Conservation (phyloP, 495 filamentous ascomycete genomes). For the Penicillium herquei region DNA sequence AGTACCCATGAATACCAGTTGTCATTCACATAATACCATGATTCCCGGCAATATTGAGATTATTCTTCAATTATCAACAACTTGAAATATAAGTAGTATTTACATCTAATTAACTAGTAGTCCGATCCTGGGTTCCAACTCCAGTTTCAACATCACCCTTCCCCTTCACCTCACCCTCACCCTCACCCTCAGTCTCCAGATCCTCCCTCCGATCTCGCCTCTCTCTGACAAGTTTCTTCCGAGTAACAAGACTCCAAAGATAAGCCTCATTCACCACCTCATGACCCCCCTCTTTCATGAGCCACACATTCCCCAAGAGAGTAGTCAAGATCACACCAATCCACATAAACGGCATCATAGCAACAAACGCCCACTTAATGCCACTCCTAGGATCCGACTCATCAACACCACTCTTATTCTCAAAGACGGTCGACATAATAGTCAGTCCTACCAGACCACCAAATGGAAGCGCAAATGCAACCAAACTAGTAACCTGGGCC, state of each 20-base stretch:
- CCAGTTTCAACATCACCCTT: not conserved
- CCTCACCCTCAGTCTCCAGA: not conserved
- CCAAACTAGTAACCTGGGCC: conserved; percentile 49
- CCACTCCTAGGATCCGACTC: conserved; percentile 32
- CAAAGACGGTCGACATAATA: conserved; percentile 61
- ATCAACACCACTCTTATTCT: conserved; percentile 45
- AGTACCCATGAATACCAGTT: too few species aligned
- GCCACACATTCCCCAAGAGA: conserved; percentile 55
- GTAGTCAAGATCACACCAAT: conserved; percentile 41
- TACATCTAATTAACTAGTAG: not conserved
- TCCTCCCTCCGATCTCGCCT: conserved; percentile 1
- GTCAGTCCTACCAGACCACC: conserved; percentile 58
- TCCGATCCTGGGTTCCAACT: not conserved
- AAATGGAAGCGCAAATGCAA: conserved; percentile 51
- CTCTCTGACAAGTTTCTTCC: conserved; percentile 4
- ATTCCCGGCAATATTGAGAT: too few species aligned
- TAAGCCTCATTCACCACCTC: conserved; percentile 15
- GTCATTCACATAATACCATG: too few species aligned
- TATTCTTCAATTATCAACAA: too few species aligned
- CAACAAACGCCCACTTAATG: conserved; percentile 56
- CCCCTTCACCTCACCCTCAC: not conserved
- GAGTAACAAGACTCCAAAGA: conserved; percentile 12
- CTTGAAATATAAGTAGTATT: not conserved
- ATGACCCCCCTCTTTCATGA: conserved; percentile 32
- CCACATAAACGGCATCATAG: conserved; percentile 54